Conservation (phyloP, 345 rosid genomes). For the Physaria fendleri region DNA sequence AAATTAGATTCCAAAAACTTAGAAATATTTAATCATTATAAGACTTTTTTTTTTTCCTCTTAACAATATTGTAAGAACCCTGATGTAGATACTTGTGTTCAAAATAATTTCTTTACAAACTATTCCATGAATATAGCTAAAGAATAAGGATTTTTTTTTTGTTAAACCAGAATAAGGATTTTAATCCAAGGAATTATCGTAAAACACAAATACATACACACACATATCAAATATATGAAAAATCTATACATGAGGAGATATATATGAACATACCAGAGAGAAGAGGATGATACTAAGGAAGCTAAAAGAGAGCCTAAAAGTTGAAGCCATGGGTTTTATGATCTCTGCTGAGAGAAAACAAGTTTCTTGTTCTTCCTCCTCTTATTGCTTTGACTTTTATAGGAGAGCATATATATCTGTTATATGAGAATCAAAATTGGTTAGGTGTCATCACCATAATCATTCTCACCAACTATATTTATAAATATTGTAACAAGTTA, state of each 20-base stretch:
- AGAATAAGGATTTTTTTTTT: too few relatives aligned
- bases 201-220: background rate
- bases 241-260: background rate
- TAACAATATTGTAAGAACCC: constrained; percentile 9
- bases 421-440: too few relatives aligned
- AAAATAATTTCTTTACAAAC: background rate
- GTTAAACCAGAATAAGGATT: background rate
- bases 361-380: constrained; percentile 1
- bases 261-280: constrained; percentile 30
- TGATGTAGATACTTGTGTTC: constrained; percentile 9
- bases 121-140: constrained; percentile 4
- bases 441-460: too few relatives aligned
- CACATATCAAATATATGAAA: background rate
- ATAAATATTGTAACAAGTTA: too few relatives aligned
- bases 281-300: constrained; percentile 14
- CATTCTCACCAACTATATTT: too few relatives aligned
- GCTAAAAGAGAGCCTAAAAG: constrained; percentile 5
- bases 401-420: too few relatives aligned
- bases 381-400: background rate
- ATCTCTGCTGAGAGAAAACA: background rate
- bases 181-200: background rate
- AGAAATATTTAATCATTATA: background rate
- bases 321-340: constrained; percentile 16
- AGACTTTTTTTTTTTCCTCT: background rate
- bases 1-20: background rate